These are phyloP conservation scores for Corymbia calophylla DNA, from an alignment of 441 rosid genomes.

Conservation along the genomic window DNA sequence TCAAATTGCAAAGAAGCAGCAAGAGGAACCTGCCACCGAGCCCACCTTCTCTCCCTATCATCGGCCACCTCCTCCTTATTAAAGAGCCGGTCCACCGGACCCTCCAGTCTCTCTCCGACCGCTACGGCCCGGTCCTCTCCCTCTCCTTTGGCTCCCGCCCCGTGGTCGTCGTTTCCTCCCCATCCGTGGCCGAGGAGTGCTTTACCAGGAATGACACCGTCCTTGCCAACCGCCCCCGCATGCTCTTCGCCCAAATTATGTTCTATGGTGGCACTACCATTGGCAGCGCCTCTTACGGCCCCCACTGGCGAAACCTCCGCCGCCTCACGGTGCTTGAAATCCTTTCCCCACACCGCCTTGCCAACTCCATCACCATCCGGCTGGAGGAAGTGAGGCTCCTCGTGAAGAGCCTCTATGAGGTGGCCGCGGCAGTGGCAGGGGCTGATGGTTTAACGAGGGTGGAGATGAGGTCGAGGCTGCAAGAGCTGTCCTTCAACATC, in stretches of 20 bases:
- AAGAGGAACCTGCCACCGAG: not conserved
- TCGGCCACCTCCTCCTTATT: conserved; percentile 11
- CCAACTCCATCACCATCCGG: not conserved
- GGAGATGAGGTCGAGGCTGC: conserved; percentile 5
- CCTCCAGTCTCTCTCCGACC: not conserved
- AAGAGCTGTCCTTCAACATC: conserved; percentile 15
- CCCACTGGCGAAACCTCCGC: not conserved
- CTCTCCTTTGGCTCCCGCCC: conserved; percentile 10
- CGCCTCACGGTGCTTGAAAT: not conserved
- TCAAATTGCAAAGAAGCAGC: not conserved
- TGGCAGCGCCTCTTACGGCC: not conserved
- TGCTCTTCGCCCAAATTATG: not conserved
- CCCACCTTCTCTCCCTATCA: conserved; percentile 2
- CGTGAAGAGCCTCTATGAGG: not conserved
- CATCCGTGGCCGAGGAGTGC: conserved; percentile 15
- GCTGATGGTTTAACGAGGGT: not conserved
- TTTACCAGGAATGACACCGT: conserved; percentile 17
- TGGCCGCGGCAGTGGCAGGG: not conserved
- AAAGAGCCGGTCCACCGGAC: conserved; percentile 8
- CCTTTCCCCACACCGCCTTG: not conserved
- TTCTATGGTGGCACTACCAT: not conserved
- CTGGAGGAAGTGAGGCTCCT: not conserved
- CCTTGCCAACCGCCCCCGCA: not conserved
- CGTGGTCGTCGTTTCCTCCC: conserved; percentile 13
- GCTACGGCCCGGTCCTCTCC: conserved; percentile 11